These are phyloP conservation scores for Fraxinus cuspidata DNA, from an alignment of 257 asterid species.

Conservation along the genomic window DNA sequence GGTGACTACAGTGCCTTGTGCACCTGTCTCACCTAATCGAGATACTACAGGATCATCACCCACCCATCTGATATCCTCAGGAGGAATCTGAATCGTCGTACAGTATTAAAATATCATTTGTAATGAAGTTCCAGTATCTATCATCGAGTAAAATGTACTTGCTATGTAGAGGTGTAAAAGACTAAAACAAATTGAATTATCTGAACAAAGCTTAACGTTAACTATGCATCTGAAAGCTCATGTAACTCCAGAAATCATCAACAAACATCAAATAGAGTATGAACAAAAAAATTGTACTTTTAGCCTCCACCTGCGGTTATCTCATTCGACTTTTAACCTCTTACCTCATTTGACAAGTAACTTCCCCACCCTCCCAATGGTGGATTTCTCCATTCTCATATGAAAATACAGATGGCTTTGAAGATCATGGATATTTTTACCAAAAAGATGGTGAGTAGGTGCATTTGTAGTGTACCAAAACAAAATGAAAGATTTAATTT, in stretches of 20 bases:
- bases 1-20: slow-evolving; percentile 35
- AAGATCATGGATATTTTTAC: background rate
- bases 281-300: background rate
- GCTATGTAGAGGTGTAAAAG: background rate
- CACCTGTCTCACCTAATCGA: slow-evolving; percentile 44
- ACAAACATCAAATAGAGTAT: background rate
- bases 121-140: slow-evolving; percentile 9
- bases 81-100: slow-evolving; percentile 57
- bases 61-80: slow-evolving; percentile 85
- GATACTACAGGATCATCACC: slow-evolving; percentile 80
- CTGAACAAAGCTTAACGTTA: slow-evolving; percentile 7
- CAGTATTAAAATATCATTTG: slow-evolving; percentile 8
- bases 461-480: background rate
- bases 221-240: slow-evolving; percentile 2
- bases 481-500: background rate
- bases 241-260: background rate
- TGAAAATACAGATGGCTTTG: background rate
- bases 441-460: background rate
- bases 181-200: background rate
- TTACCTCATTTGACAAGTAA: background rate
- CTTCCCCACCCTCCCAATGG: background rate
- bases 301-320: background rate
- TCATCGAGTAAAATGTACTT: slow-evolving; percentile 3
- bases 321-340: background rate
- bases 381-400: background rate